These are phyloP conservation scores for Irpex rosettiformis DNA, from an alignment of 1,284 basidiomycete species.

Conservation along the genomic window DNA sequence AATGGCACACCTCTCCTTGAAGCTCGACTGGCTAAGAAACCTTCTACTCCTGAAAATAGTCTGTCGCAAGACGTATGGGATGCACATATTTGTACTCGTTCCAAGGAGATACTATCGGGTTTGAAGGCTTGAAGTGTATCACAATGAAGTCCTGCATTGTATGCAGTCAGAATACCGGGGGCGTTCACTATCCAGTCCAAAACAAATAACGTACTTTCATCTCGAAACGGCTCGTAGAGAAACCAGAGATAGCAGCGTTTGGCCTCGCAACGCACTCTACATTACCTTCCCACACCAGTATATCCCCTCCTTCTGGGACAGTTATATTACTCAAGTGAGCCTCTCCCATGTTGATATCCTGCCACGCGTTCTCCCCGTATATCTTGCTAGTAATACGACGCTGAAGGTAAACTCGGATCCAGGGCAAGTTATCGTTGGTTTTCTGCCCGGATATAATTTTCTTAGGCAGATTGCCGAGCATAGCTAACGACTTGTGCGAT, in stretches of 20 bases:
- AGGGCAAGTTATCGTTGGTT: neutral
- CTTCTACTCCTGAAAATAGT: constrained; percentile 33
- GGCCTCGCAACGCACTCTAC: neutral
- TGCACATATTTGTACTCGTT: constrained; percentile 37
- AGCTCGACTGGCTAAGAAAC: too few relatives aligned
- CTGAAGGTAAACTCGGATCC: constrained; percentile 37
- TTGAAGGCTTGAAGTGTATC: constrained; percentile 33
- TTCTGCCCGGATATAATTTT: neutral
- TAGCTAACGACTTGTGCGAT: neutral
- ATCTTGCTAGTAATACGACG: constrained; percentile 37
- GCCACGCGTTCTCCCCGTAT: constrained; percentile 28
- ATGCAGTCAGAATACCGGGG: neutral
- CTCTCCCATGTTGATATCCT: constrained; percentile 35
- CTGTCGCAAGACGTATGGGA: constrained; percentile 42
- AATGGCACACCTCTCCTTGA: too few relatives aligned
- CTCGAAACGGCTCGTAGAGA: neutral
- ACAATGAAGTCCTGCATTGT: constrained; percentile 51
- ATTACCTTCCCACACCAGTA: neutral
- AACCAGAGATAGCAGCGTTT: neutral
- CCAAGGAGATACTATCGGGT: constrained; percentile 32
- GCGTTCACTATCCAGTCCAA: neutral
- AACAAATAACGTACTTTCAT: neutral
- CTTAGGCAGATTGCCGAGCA: neutral
- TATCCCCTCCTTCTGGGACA: neutral
- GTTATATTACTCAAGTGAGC: constrained; percentile 26